Conservation (phyloP, 306 rosid genomes). For the Fragaria iinumae region DNA sequence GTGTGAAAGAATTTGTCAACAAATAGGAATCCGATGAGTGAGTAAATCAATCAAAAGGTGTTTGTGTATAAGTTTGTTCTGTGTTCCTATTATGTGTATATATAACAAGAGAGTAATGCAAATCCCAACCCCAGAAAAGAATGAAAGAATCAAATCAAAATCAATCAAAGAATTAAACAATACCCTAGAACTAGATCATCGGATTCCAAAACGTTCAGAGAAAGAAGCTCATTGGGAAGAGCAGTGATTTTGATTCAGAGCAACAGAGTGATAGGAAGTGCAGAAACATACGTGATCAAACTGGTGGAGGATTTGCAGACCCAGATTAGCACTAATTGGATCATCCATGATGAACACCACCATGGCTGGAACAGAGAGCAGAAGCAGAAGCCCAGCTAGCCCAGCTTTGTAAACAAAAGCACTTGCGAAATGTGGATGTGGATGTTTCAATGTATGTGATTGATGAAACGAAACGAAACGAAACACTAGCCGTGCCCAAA, state of each 20-base stretch:
- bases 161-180: conserved; percentile 23
- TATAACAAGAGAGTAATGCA: conserved; percentile 45
- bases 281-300: conserved; percentile 64
- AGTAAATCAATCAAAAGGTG: conserved; percentile 33
- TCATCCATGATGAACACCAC: conserved; percentile 43
- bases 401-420: conserved; percentile 29
- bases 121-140: conserved; percentile 51
- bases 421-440: conserved; percentile 37
- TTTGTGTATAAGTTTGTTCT: conserved; percentile 35
- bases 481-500: conserved; percentile 38
- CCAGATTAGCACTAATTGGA: conserved; percentile 51
- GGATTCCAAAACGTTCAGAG: conserved; percentile 86
- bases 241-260: conserved; percentile 32
- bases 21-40: conserved; percentile 92
- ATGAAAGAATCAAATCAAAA: conserved; percentile 57
- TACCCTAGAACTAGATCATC: conserved; percentile 76
- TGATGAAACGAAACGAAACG: not conserved
- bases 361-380: conserved; percentile 45
- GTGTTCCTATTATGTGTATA: conserved; percentile 59
- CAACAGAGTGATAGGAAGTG: conserved; percentile 32
- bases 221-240: conserved; percentile 47
- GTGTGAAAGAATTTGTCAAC: conserved; percentile 40
- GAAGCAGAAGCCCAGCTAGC: conserved; percentile 34
- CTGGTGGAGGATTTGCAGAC: conserved; percentile 46
- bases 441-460: not conserved